Evolutionary conservation across 2,329 filamentous ascomycete species (phyloP).

Genomic region (Colletotrichum melonis): DNA sequence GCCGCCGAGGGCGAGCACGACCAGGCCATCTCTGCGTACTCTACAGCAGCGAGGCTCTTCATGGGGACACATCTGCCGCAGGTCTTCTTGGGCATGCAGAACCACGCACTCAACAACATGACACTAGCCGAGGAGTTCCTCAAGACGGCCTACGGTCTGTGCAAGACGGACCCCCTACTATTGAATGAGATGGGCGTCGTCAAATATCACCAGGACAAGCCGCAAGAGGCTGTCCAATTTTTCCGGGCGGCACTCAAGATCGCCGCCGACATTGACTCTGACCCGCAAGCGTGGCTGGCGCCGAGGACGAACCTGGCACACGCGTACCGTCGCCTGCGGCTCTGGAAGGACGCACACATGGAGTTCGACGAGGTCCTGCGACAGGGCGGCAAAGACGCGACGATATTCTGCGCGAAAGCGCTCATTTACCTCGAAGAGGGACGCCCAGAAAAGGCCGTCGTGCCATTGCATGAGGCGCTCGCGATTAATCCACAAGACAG

Average conservation of each 20-base stretch:
- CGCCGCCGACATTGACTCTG: constrained; percentile 83
- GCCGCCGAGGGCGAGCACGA: constrained; percentile 98
- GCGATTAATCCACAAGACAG: constrained; percentile 83
- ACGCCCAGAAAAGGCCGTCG: constrained; percentile 80
- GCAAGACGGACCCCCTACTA: constrained; percentile 86
- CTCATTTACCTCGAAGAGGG: constrained; percentile 85
- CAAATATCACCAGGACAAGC: constrained; percentile 89
- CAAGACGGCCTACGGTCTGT: constrained; percentile 86
- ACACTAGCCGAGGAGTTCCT: constrained; percentile 93
- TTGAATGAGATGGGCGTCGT: constrained; percentile 97
- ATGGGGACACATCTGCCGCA: constrained; percentile 97
- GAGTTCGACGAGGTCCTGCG: constrained; percentile 91
- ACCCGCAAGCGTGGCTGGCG: constrained; percentile 84
- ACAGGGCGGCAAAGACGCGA: constrained; percentile 81
- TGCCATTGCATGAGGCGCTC: constrained; percentile 85
- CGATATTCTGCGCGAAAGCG: constrained; percentile 85
- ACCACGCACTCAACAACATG: constrained; percentile 96
- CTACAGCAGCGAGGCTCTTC: constrained; percentile 92
- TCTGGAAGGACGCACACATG: constrained; percentile 76
- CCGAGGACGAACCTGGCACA: constrained; percentile 92
- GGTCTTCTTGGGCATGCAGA: constrained; percentile 98
- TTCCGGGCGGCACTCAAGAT: constrained; percentile 84
- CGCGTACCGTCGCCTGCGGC: constrained; percentile 79
- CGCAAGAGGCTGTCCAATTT: constrained; percentile 79
- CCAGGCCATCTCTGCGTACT: constrained; percentile 97